phyloP scores from a whole-genome alignment of 805 yeast genomes.

The Zygotorulaspora chibaensis region DNA sequence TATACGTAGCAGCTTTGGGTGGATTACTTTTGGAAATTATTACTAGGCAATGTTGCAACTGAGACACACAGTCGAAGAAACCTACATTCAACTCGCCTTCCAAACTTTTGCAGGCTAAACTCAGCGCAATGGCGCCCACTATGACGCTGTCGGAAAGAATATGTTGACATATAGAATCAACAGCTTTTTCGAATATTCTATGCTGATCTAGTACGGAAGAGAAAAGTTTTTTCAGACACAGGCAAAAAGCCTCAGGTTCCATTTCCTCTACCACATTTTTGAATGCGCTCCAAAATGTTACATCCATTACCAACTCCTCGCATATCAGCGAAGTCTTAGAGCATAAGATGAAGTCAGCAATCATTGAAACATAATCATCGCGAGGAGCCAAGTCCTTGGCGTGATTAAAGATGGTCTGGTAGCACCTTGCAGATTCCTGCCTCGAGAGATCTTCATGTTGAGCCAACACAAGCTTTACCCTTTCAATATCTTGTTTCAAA shows the following conservation, averaged over 20 bases:
- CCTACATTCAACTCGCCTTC: slow-evolving; percentile 1
- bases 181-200: slow-evolving; percentile 6
- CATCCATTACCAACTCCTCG: slow-evolving; percentile 7
- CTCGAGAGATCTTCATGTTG: slow-evolving; percentile 1
- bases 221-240: slow-evolving; percentile 11
- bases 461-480: slow-evolving; percentile 4
- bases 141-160: slow-evolving; percentile 10
- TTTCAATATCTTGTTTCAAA: background rate
- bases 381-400: background rate
- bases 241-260: slow-evolving; percentile 10
- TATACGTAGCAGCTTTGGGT: slow-evolving; percentile 11
- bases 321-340: slow-evolving; percentile 16
- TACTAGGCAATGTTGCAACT: slow-evolving; percentile 6
- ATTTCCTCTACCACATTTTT: slow-evolving; percentile 10
- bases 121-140: slow-evolving; percentile 6
- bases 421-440: slow-evolving; percentile 8
- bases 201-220: slow-evolving; percentile 10
- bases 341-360: slow-evolving; percentile 11
- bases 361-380: slow-evolving; percentile 1
- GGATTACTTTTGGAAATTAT: slow-evolving; percentile 10
- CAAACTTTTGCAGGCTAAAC: slow-evolving; percentile 3
- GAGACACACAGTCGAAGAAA: slow-evolving; percentile 9
- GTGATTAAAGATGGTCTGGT: slow-evolving; percentile 4
- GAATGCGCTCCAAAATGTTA: slow-evolving; percentile 10
- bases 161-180: slow-evolving; percentile 10